Percentiles rank a stretch among this genome's conserved stretches.
These are phyloP conservation scores for Xanthoconium separans DNA, from an alignment of 1,284 basidiomycete species.

Conservation along the genomic window DNA sequence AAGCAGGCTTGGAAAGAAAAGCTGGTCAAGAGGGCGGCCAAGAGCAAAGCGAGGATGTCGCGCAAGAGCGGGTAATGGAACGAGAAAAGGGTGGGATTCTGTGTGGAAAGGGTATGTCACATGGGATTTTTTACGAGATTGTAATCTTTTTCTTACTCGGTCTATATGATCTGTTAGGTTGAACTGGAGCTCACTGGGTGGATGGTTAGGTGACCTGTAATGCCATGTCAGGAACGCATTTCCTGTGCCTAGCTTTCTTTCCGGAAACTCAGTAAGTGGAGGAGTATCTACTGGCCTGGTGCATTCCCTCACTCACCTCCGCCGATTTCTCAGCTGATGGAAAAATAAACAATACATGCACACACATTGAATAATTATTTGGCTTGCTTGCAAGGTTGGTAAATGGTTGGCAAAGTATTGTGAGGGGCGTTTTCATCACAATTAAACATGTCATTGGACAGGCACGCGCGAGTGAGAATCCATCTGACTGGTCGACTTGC, in stretches of 20 bases:
- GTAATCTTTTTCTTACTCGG: neutral
- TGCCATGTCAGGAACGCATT: neutral
- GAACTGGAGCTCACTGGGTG: neutral
- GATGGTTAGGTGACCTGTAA: neutral
- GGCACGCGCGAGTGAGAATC: no score
- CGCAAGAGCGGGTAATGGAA: constrained; percentile 20
- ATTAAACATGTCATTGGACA: no score
- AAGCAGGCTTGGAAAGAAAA: constrained; percentile 57
- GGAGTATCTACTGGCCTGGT: neutral
- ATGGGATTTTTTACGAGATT: constrained; percentile 8
- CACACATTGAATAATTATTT: neutral
- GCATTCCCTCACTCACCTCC: neutral
- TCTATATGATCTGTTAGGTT: neutral
- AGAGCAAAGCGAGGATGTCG: constrained; percentile 27
- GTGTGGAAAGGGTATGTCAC: constrained; percentile 16
- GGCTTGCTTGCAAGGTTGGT: no score
- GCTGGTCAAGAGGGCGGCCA: constrained; percentile 40
- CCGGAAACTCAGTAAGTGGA: neutral
- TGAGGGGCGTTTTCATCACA: no score
- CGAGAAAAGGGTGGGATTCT: neutral
- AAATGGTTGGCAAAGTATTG: no score
- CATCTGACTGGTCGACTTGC: no score
- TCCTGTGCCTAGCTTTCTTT: neutral
- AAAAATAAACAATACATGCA: neutral
- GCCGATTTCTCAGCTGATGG: neutral